Evolutionary conservation across 176 grass and related monocot species (phyloP).

Genomic region (barley (Hordeum vulgare)): MorexV3_pseudomolecules_assembly NC_058518.1:24634729-24635228

Average conservation of each 20-base stretch:
- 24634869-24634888: slow-evolving; percentile 99
- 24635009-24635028: slow-evolving; percentile 64
- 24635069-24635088: slow-evolving; percentile 80
- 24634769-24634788: not conserved
- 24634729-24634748: slow-evolving; percentile 94
- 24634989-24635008: slow-evolving; percentile 93
- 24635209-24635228: not conserved
- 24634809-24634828: slow-evolving; percentile 33
- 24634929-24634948: slow-evolving; percentile 90
- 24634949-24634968: slow-evolving; percentile 79
- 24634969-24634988: slow-evolving; percentile 90
- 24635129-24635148: slow-evolving; percentile 99
- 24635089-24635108: slow-evolving; percentile 95
- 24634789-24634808: slow-evolving; percentile 10
- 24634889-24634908: slow-evolving; percentile 83
- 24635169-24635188: not conserved
- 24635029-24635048: slow-evolving; percentile 50
- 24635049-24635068: slow-evolving; percentile 58
- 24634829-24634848: slow-evolving; percentile 40
- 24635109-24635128: slow-evolving; percentile 99
- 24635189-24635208: not conserved
- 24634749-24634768: slow-evolving; percentile 83
- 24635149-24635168: not conserved
- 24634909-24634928: slow-evolving; percentile 93
- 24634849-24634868: slow-evolving; percentile 72